phyloP scores from a whole-genome alignment of 1,284 basidiomycete species.

The Leccinum pallidistipes region DNA sequence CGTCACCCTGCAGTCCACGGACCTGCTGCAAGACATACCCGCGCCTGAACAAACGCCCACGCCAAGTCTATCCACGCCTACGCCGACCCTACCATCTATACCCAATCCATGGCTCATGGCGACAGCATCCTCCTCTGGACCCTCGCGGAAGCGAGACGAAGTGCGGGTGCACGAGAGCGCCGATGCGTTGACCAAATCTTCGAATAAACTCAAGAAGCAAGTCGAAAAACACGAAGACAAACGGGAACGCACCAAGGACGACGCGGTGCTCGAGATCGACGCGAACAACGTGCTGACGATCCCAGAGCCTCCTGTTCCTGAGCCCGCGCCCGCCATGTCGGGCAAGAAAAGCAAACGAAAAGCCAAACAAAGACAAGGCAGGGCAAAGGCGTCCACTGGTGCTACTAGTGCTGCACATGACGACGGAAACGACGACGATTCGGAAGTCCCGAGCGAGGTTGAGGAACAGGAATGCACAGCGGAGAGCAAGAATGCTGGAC shows the following conservation, averaged over 20 bases:
- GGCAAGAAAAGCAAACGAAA: constrained; percentile 20
- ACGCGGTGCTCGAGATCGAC: constrained; percentile 78
- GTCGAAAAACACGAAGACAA: constrained; percentile 53
- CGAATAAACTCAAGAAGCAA: constrained; percentile 71
- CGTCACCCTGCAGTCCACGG: constrained; percentile 63
- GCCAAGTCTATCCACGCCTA: constrained; percentile 25
- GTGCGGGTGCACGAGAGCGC: constrained; percentile 48
- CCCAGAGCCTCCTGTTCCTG: constrained; percentile 11
- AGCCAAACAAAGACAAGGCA: constrained; percentile 7
- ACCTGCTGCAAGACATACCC: constrained; percentile 41
- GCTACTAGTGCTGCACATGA: neutral
- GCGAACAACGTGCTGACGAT: constrained; percentile 53
- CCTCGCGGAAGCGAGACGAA: constrained; percentile 58
- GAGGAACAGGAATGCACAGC: too few species aligned
- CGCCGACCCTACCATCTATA: constrained; percentile 2
- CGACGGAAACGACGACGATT: constrained; percentile 51
- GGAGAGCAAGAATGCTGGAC: too few species aligned
- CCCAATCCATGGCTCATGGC: constrained; percentile 30
- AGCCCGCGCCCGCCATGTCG: constrained; percentile 8
- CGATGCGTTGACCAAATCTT: constrained; percentile 59
- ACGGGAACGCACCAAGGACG: constrained; percentile 59
- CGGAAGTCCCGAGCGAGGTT: too few species aligned
- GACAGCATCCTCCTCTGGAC: constrained; percentile 18
- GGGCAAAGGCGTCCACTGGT: constrained; percentile 3
- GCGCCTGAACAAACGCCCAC: constrained; percentile 17